phyloP scores from a whole-genome alignment of 371 early-diverging fungal genomes.

The Rhizopus sp. region DNA sequence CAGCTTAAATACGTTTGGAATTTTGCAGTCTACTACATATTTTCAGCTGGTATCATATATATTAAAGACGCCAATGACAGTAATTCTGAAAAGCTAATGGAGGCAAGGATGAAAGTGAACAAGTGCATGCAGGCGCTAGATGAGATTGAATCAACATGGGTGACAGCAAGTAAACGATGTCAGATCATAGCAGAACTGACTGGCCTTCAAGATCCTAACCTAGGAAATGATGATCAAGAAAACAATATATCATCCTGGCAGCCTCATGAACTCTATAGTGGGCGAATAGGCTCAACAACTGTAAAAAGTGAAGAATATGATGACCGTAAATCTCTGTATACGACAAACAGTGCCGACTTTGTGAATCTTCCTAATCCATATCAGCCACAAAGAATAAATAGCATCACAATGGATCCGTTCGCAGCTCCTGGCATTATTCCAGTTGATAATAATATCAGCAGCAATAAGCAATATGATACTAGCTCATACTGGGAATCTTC shows the following conservation, averaged over 20 bases:
- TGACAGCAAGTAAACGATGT: slow-evolving; percentile 34
- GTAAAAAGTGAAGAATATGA: background rate
- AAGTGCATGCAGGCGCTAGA: slow-evolving; percentile 40
- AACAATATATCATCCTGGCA: background rate
- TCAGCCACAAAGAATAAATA: background rate
- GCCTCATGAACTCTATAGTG: too few relatives aligned
- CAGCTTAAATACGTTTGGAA: slow-evolving; percentile 38
- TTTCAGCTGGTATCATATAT: slow-evolving; percentile 45
- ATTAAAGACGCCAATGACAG: slow-evolving; percentile 27
- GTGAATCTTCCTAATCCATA: background rate
- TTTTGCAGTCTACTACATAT: slow-evolving; percentile 41
- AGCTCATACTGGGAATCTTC: slow-evolving; percentile 27
- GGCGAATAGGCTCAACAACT: too few relatives aligned
- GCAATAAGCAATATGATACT: background rate
- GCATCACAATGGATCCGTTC: slow-evolving; percentile 31
- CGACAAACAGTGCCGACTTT: too few relatives aligned
- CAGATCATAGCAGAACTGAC: slow-evolving; percentile 49
- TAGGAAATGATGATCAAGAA: background rate
- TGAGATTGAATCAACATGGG: slow-evolving; percentile 42
- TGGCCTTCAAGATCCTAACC: slow-evolving; percentile 31
- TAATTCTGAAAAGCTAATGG: slow-evolving; percentile 9
- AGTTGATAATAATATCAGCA: slow-evolving; percentile 14
- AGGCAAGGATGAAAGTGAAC: slow-evolving; percentile 34
- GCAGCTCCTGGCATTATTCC: slow-evolving; percentile 39
- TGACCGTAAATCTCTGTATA: too few relatives aligned